These are phyloP conservation scores for Fraxinus greggii DNA, from an alignment of 305 asterid genomes.

Conservation along the genomic window DNA sequence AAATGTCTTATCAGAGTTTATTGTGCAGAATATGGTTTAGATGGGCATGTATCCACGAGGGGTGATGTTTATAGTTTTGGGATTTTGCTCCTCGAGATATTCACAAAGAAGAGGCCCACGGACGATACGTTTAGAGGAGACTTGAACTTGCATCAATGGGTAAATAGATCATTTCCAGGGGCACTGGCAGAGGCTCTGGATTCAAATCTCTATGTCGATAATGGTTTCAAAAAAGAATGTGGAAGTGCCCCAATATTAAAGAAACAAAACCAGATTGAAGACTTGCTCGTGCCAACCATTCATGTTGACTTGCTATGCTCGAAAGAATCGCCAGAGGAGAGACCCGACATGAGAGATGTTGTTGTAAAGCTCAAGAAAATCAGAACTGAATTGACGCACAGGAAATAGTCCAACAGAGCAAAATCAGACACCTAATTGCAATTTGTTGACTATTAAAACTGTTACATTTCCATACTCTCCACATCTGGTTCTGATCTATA, in stretches of 20 bases:
- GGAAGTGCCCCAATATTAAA: not conserved
- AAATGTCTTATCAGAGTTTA: not conserved
- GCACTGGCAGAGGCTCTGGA: slow-evolving; percentile 36
- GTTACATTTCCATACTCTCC: not conserved
- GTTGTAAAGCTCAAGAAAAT: slow-evolving; percentile 36
- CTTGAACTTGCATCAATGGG: slow-evolving; percentile 41
- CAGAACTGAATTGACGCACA: slow-evolving; percentile 16
- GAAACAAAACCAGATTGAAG: slow-evolving; percentile 13
- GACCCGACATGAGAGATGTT: slow-evolving; percentile 29
- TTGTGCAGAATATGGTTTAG: slow-evolving; percentile 39
- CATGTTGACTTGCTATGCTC: slow-evolving; percentile 34
- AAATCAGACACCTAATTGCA: not conserved
- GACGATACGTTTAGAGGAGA: slow-evolving; percentile 34
- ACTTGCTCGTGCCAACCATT: slow-evolving; percentile 24
- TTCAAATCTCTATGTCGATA: slow-evolving; percentile 16
- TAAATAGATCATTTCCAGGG: slow-evolving; percentile 28
- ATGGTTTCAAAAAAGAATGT: not conserved
- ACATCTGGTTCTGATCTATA: not conserved
- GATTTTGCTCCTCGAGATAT: slow-evolving; percentile 41
- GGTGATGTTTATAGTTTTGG: slow-evolving; percentile 47
- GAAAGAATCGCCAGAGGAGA: slow-evolving; percentile 35
- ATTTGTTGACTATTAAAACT: not conserved
- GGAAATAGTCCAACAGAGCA: not conserved
- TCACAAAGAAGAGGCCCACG: slow-evolving; percentile 46
- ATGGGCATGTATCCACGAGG: slow-evolving; percentile 35